phyloP scores from a whole-genome alignment of 257 asterid genomes.

The Solanum pennellii region DNA sequence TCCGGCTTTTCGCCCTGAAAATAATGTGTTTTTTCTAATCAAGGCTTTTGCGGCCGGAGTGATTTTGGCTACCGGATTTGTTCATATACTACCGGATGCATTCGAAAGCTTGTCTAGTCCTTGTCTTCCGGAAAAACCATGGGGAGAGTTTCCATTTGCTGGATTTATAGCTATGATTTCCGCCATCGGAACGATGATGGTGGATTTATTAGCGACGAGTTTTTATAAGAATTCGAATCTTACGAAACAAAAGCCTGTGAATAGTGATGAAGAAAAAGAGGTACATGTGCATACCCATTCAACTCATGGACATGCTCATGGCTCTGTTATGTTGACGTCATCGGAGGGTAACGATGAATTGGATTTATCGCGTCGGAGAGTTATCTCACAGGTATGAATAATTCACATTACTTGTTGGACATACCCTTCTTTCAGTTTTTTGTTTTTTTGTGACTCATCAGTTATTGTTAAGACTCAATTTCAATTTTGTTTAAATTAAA shows the following conservation, averaged over 20 bases:
- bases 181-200: constrained; percentile 4
- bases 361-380: constrained; percentile 7
- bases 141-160: constrained; percentile 4
- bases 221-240: neutral
- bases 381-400: constrained; percentile 12
- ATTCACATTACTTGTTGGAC: too few species aligned
- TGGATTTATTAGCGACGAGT: neutral
- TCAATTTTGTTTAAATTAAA: neutral
- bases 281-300: constrained; percentile 13
- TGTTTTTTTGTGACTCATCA: neutral
- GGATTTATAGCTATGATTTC: constrained; percentile 9
- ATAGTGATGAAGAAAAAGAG: constrained; percentile 2
- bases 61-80: constrained; percentile 28
- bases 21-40: constrained; percentile 8
- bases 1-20: constrained; percentile 7
- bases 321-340: neutral
- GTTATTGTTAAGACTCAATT: neutral
- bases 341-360: neutral
- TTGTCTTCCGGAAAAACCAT: constrained; percentile 1
- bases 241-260: neutral
- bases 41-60: constrained; percentile 28
- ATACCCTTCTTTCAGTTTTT: neutral
- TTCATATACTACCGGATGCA: constrained; percentile 4
- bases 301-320: constrained; percentile 15
- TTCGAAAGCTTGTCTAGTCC: neutral